phyloP scores from a whole-genome alignment of 306 rosid genomes.

The Herpetospermum pedunculosum region DNA sequence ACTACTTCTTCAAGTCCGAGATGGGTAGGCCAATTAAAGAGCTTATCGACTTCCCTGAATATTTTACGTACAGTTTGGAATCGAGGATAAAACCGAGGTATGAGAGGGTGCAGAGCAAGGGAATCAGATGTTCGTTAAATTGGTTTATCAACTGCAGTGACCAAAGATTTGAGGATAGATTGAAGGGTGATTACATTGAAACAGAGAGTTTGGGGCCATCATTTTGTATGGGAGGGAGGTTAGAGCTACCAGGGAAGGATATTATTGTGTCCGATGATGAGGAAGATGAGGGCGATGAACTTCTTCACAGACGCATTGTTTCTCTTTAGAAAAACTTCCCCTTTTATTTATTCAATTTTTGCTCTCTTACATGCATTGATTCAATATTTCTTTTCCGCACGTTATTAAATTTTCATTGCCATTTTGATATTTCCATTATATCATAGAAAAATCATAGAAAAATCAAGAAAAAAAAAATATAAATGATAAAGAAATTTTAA shows the following conservation, averaged over 20 bases:
- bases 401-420: no score
- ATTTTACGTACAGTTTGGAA: constrained; percentile 88
- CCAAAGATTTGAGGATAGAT: constrained; percentile 87
- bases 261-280: constrained; percentile 68
- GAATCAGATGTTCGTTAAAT: constrained; percentile 59
- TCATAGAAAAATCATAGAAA: no score
- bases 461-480: no score
- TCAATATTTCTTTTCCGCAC: no score
- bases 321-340: constrained; percentile 16
- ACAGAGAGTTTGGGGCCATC: constrained; percentile 62
- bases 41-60: constrained; percentile 80
- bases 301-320: constrained; percentile 63
- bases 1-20: constrained; percentile 72
- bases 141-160: constrained; percentile 94
- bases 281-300: constrained; percentile 72
- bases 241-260: constrained; percentile 57
- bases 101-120: constrained; percentile 56
- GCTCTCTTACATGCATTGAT: background rate
- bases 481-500: no score
- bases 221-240: constrained; percentile 76
- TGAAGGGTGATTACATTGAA: constrained; percentile 73
- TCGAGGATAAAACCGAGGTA: constrained; percentile 85
- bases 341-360: background rate
- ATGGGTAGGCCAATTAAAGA: constrained; percentile 74
- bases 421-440: no score